Base-by-base conservation (phyloP, 2,329 filamentous ascomycete species). In the Paradendryphiella salina region DNA sequence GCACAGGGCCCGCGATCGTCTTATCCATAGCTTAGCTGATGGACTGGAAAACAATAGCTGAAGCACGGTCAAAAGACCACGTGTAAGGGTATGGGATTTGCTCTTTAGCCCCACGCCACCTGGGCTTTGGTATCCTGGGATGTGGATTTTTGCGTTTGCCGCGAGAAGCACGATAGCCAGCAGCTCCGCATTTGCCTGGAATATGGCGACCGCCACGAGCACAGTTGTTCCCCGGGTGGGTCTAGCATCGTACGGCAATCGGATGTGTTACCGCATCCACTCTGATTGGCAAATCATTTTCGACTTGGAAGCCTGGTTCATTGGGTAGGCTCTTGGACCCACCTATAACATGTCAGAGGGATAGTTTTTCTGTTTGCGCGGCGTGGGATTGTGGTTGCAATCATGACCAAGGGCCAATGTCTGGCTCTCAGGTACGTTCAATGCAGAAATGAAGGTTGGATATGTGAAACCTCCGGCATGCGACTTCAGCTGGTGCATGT, bases 91-190 rank as follows among this genome's bases (percentile, higher is more conserved):
- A 44, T 41, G 44, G 50, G 40, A 42, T 40, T 47, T 46, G 33
- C 37, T 41, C 40, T 32, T 28, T 29, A 51, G 31, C 31, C 39
- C 33, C 41, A 33, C 49, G 42, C 46, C 29, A 32, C 45, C 34
- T 45, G 46, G 14, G 36, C 35, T 35, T 43, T 38, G 34, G 23
- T 41, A 10, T 31, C 34, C 45, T 36, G 46, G 42, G n/a, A 38
- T 31, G 32, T 26, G 20, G 43, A 51, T 47, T 51, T 37, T 47
- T 47, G 34, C 44, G 34, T 38, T 65, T 68, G 59, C 66, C 68
- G 67, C 66, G 67, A 62, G 60, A 67, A 67, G 66, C 67, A 69
- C 65, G 57, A 58, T 58, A 56, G 48, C 48, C 58, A 56, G 52
- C 52, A 43, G 39, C 57, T 46, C 57, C 50, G 51, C 53, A 52